Evolutionary conservation across 768 basidiomycete genomes (phyloP).

Genomic region (Termitomyces sp.): DNA sequence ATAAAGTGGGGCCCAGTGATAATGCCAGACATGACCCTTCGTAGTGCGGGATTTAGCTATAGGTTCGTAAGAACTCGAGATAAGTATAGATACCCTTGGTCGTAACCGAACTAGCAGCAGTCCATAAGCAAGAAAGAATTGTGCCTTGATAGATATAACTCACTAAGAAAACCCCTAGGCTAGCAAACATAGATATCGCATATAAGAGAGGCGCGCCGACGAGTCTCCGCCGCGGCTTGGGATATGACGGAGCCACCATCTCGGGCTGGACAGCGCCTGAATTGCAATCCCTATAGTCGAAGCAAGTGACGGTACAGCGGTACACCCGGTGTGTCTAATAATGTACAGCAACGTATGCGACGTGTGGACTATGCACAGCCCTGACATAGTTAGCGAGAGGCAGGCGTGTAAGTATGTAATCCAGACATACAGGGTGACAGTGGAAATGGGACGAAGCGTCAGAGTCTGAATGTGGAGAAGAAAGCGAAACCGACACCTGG

Average conservation of each 20-base stretch:
- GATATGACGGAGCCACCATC: constrained; percentile 22
- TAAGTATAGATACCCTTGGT: constrained; percentile 55
- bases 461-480: background rate
- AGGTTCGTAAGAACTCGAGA: background rate
- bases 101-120: constrained; percentile 58
- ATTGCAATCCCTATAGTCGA: background rate
- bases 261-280: background rate
- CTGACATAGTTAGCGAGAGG: background rate
- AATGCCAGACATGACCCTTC: constrained; percentile 79
- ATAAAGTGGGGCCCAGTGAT: constrained; percentile 80
- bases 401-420: background rate
- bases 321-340: background rate
- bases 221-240: constrained; percentile 39
- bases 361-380: background rate
- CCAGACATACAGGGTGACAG: background rate
- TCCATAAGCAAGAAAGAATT: constrained; percentile 4
- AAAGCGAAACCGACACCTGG: background rate
- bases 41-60: background rate
- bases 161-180: constrained; percentile 73
- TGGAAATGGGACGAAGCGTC: background rate
- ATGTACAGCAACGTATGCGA: background rate
- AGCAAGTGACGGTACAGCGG: background rate
- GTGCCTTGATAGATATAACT: constrained; percentile 17
- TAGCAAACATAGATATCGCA: constrained; percentile 68
- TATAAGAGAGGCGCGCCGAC: constrained; percentile 69